These are phyloP conservation scores for Pistacia atlantica DNA, from an alignment of 345 rosid species.

Conservation along the genomic window DNA sequence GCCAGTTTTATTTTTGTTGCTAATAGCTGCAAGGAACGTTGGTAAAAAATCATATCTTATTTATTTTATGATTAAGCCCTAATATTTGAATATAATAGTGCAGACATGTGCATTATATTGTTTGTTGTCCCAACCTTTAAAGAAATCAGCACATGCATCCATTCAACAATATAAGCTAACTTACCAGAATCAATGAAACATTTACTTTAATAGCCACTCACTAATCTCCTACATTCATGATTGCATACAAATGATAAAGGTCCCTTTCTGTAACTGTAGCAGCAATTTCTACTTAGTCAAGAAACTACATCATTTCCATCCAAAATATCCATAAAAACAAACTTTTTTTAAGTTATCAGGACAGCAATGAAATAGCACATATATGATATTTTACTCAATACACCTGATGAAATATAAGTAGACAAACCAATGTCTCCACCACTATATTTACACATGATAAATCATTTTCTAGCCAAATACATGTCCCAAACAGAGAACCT, in stretches of 20 bases:
- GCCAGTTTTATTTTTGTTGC: too few species aligned
- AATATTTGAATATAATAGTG: neutral
- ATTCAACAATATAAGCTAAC: neutral
- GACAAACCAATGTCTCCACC: neutral
- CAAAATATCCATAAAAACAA: neutral
- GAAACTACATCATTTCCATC: neutral
- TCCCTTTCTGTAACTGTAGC: neutral
- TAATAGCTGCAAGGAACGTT: neutral
- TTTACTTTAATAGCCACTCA: neutral
- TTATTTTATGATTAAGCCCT: neutral
- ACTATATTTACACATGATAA: neutral
- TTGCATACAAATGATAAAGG: neutral
- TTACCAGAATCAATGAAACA: neutral
- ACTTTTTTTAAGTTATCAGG: neutral
- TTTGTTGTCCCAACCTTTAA: neutral
- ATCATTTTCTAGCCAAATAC: neutral
- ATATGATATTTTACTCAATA: neutral
- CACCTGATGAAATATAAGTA: neutral
- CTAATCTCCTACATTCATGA: neutral
- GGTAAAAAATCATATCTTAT: neutral
- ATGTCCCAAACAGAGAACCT: constrained; percentile 1
- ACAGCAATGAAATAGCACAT: neutral
- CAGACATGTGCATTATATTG: neutral
- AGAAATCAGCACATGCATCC: neutral
- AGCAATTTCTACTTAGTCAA: neutral